phyloP scores from a whole-genome alignment of 2,329 filamentous ascomycete species.

The Verticillium dahliae region DNA sequence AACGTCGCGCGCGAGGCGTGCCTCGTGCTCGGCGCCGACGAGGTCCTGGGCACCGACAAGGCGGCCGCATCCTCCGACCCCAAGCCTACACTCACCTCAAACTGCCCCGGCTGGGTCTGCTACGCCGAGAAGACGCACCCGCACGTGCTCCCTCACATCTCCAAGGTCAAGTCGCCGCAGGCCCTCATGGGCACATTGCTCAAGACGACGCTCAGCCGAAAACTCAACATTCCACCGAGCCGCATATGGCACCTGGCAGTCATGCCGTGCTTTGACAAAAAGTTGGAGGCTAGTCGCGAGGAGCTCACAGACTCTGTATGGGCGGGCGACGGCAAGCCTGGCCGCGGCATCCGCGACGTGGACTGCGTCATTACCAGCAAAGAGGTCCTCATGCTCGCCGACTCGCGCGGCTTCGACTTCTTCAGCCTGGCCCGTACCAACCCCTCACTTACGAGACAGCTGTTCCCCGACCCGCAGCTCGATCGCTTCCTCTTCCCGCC shows the following conservation, averaged over 20 bases:
- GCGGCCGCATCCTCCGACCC: constrained; percentile 5
- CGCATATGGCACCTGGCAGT: constrained; percentile 91
- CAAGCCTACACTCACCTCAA: constrained; percentile 72
- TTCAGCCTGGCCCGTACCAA: constrained; percentile 56
- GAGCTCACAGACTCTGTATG: constrained; percentile 82
- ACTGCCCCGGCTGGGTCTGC: constrained; percentile 97
- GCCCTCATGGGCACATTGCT: constrained; percentile 84
- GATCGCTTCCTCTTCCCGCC: constrained; percentile 68
- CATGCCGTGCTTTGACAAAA: constrained; percentile 99
- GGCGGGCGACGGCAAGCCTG: constrained; percentile 43
- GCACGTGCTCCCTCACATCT: constrained; percentile 85
- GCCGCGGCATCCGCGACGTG: constrained; percentile 69
- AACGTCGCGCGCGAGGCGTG: constrained; percentile 76
- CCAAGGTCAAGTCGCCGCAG: constrained; percentile 87
- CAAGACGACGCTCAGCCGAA: constrained; percentile 75
- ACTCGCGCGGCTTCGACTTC: constrained; percentile 73
- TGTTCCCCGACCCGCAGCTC: constrained; percentile 69
- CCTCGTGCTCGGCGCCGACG: constrained; percentile 72
- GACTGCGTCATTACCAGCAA: constrained; percentile 98
- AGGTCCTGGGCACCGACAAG: constrained; percentile 43
- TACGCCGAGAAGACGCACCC: constrained; percentile 93
- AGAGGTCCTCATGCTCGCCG: constrained; percentile 84
- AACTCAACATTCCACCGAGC: constrained; percentile 64
- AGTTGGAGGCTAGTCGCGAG: constrained; percentile 88
- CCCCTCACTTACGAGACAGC: constrained; percentile 38